Evolutionary conservation across 2,329 filamentous ascomycete species (phyloP).

Genomic region (Amauroascus verrucosus): DNA sequence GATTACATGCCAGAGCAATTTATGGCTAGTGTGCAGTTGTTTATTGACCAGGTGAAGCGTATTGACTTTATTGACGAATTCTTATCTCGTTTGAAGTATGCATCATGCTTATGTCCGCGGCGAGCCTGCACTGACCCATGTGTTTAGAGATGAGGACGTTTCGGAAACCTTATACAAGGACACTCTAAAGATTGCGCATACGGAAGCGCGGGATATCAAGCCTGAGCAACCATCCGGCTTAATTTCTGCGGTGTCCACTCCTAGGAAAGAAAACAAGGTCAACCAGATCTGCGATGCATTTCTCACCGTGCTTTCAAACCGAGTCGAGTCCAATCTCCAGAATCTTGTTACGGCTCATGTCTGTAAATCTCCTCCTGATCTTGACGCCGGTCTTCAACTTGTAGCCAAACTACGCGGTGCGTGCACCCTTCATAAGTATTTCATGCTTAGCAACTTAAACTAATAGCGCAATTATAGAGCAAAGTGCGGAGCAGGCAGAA

Average conservation of each 20-base stretch:
- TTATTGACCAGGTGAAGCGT: conserved; percentile 75
- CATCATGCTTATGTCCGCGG: neutral
- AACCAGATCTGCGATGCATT: conserved; percentile 85
- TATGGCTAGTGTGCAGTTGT: conserved; percentile 60
- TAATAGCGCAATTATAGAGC: conserved; percentile 31
- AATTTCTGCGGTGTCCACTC: neutral
- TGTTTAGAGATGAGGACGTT: conserved; percentile 68
- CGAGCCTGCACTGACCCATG: conserved; percentile 17
- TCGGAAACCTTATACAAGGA: conserved; percentile 88
- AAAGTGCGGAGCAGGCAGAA: conserved; percentile 64
- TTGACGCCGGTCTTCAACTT: conserved; percentile 71
- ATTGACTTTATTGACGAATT: conserved; percentile 81
- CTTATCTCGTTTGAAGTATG: conserved; percentile 69
- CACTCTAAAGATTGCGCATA: conserved; percentile 49
- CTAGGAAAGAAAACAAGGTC: conserved; percentile 50
- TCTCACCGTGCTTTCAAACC: conserved; percentile 53
- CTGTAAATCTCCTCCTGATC: conserved; percentile 81
- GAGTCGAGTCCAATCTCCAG: conserved; percentile 59
- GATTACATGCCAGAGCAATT: conserved; percentile 87
- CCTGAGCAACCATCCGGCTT: conserved; percentile 3
- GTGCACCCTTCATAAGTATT: conserved; percentile 10
- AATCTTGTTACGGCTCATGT: conserved; percentile 92
- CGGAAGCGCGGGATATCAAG: conserved; percentile 22
- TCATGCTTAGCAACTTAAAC: conserved; percentile 3
- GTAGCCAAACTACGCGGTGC: conserved; percentile 58